Base-by-base conservation (phyloP, 225 moss, liverwort and hornwort genomes). In the Asterella californica region DNA sequence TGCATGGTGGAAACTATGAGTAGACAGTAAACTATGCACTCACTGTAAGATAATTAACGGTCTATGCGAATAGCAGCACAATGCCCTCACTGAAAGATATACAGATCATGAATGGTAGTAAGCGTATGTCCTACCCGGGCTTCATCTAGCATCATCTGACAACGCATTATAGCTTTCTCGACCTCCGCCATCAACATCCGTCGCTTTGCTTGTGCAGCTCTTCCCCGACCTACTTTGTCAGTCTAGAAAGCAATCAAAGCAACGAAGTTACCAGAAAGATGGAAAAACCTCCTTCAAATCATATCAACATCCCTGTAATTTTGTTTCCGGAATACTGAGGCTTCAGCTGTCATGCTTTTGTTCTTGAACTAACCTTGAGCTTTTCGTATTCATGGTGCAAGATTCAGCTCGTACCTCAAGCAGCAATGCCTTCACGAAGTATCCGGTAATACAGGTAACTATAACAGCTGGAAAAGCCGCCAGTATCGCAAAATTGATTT, bases 151-250 rank as follows among this genome's bases (percentile, higher is more conserved):
- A 84, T 84, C 82, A 93, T 91, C 83, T 99, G 97, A 71, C 84
- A 89, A 76, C 77, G 85, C 83, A 95, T 89, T 32, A 93, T 91
- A 30, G 91, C 91, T 84, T 91, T 93, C 85, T 99, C 97, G 63
- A 90, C 93, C 77, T 99, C 93, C 68, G 93, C 97, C 93, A 92
- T 92, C 47, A 95, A 87, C 97, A 99, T 93, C 64, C 97, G 91
- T 50, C 97, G 92, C 72, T 82, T 86, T 47, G 94, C 86, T 85
- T 99, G 97, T 47, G 95, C 95, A 76, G 79, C 85, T 76, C 94
- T 92, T 55, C 97, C 97, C 37, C 92, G 90, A 77, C 93, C 95
- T 86, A 89, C 86, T 69, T 83, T 88, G 79, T 90, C 93, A 52
- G 90, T 88, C 97, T 94, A 49, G 0, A 10, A 32, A 25, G 76